Evolutionary conservation across 371 early-diverging fungal genomes (phyloP).

Genomic region (Mortierella sp.): DNA sequence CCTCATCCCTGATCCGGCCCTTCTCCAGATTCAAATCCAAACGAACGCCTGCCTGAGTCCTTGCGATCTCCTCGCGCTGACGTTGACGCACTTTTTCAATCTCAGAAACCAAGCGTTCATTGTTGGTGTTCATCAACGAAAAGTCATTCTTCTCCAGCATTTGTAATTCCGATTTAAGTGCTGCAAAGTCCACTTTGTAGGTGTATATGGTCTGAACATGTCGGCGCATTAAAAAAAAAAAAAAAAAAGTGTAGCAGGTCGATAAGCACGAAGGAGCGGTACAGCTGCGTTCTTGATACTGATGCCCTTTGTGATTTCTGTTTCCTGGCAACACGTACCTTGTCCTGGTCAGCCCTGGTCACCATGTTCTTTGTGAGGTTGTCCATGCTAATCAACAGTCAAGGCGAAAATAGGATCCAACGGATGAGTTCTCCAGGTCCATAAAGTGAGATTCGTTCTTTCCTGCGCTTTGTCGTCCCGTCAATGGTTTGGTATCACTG

Average conservation of each 20-base stretch:
- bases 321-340: conserved; percentile 60
- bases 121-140: conserved; percentile 84
- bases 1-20: conserved; percentile 87
- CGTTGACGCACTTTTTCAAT: conserved; percentile 83
- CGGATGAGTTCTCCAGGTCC: not conserved
- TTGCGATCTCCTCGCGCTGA: conserved; percentile 84
- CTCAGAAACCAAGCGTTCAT: conserved; percentile 80
- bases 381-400: conserved; percentile 54
- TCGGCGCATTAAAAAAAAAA: not conserved
- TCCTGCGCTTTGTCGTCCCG: too few species aligned
- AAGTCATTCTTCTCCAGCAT: conserved; percentile 93
- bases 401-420: not conserved
- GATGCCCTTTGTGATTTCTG: too few species aligned
- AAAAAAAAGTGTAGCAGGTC: not conserved
- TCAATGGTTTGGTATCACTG: too few species aligned
- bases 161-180: conserved; percentile 87
- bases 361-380: conserved; percentile 75
- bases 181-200: conserved; percentile 91
- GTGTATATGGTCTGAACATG: conserved; percentile 76
- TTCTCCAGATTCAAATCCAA: conserved; percentile 92
- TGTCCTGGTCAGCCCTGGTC: conserved; percentile 86
- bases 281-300: too few species aligned
- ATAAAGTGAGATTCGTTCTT: too few species aligned
- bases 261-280: too few species aligned
- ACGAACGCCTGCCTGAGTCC: conserved; percentile 88